Conservation (phyloP, 768 basidiomycete genomes). For the Agrocybe praecox region DNA sequence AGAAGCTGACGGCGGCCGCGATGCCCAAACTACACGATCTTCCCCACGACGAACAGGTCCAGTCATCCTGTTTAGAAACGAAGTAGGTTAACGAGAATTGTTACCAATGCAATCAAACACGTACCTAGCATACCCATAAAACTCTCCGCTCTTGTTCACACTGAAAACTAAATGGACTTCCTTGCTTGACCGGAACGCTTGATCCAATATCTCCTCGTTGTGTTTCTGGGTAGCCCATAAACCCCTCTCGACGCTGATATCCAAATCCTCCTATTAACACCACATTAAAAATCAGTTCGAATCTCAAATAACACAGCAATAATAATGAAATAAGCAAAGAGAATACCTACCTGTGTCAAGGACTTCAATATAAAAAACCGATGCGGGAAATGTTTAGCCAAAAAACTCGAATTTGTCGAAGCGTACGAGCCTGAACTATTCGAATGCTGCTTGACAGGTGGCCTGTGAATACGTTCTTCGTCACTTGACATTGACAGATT, state of each 20-base stretch:
- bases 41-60: constrained; percentile 60
- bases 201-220: constrained; percentile 89
- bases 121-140: constrained; percentile 89
- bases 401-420: constrained; percentile 84
- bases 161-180: constrained; percentile 91
- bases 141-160: constrained; percentile 93
- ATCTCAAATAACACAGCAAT: not conserved
- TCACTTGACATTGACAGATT: constrained; percentile 42
- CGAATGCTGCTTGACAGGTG: constrained; percentile 40
- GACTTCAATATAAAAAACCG: constrained; percentile 96
- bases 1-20: constrained; percentile 26
- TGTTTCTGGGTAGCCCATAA: constrained; percentile 94
- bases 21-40: constrained; percentile 59
- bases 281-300: not conserved
- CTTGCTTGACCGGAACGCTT: constrained; percentile 87
- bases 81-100: not conserved
- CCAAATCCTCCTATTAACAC: constrained; percentile 63
- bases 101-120: constrained; percentile 13
- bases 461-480: constrained; percentile 30
- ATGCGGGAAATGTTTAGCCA: constrained; percentile 75
- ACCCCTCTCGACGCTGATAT: constrained; percentile 76
- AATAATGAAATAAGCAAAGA: not conserved
- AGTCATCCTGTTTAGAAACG: constrained; percentile 56
- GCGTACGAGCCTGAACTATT: constrained; percentile 70
- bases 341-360: constrained; percentile 65